These are phyloP conservation scores for Malus hybrid DNA, from an alignment of 331 rosid genomes.

Conservation along the genomic window DNA sequence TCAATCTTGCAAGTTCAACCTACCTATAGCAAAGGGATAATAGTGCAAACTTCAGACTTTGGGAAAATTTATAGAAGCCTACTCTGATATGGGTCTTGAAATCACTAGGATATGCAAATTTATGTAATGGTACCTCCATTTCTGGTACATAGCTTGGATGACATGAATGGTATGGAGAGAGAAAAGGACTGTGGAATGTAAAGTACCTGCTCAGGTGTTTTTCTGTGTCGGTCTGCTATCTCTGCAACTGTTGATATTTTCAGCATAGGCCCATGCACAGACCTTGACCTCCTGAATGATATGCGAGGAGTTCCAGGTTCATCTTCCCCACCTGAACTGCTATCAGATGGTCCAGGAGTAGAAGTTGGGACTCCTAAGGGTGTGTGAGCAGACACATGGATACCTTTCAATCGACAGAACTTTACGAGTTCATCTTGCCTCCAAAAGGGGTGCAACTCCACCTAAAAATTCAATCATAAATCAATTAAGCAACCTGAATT, in stretches of 20 bases:
- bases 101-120: background rate
- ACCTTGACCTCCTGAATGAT: slow-evolving; percentile 41
- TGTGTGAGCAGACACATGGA: slow-evolving; percentile 45
- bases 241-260: slow-evolving; percentile 35
- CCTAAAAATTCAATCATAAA: slow-evolving; percentile 13
- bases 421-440: slow-evolving; percentile 44
- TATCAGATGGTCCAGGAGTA: slow-evolving; percentile 34
- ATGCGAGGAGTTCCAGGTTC: slow-evolving; percentile 50
- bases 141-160: background rate
- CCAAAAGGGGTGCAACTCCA: slow-evolving; percentile 52
- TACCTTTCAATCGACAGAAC: slow-evolving; percentile 39
- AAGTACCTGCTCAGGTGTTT: slow-evolving; percentile 42
- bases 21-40: background rate
- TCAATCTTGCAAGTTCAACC: background rate
- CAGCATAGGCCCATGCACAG: slow-evolving; percentile 52
- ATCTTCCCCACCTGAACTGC: slow-evolving; percentile 41
- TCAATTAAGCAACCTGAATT: background rate
- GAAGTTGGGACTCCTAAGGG: slow-evolving; percentile 43
- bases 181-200: background rate
- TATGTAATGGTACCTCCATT: background rate
- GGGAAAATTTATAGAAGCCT: background rate
- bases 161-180: background rate
- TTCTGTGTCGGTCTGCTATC: slow-evolving; percentile 35
- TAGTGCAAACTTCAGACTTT: background rate
- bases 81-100: background rate